Conservation (phyloP, 495 filamentous ascomycete genomes). For the Penicillium manginii region DNA sequence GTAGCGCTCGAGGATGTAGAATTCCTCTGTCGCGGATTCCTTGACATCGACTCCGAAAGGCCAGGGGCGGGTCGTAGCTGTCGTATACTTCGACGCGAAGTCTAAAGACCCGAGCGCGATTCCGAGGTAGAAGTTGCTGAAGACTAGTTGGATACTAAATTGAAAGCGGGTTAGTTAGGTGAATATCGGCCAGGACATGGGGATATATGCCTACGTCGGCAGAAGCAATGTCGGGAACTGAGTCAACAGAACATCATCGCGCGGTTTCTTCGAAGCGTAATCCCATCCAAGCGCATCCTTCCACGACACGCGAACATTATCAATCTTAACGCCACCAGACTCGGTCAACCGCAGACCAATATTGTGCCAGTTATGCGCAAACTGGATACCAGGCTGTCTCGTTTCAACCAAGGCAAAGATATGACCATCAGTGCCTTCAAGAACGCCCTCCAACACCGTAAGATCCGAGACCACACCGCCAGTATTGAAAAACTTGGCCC, state of each 20-base stretch:
- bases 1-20: constrained; percentile 64
- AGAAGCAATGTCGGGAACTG: constrained; percentile 56
- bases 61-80: constrained; percentile 56
- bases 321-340: constrained; percentile 59
- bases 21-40: constrained; percentile 57
- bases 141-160: constrained; percentile 59
- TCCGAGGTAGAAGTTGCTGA: constrained; percentile 65
- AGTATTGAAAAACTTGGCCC: constrained; percentile 65
- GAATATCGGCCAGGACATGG: background rate
- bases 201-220: constrained; percentile 57
- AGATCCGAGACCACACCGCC: constrained; percentile 64
- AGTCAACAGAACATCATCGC: constrained; percentile 47
- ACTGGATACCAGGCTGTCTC: constrained; percentile 55
- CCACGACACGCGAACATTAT: constrained; percentile 59
- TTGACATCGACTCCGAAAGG: constrained; percentile 62
- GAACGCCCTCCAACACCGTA: constrained; percentile 63
- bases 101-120: constrained; percentile 58
- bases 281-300: constrained; percentile 63
- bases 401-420: constrained; percentile 62
- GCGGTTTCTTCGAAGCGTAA: constrained; percentile 43
- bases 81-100: constrained; percentile 55
- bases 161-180: background rate
- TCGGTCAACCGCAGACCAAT: constrained; percentile 64
- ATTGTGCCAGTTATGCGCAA: constrained; percentile 64
- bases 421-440: constrained; percentile 56